phyloP scores from a whole-genome alignment of 2,329 filamentous ascomycete species.

The Beauveria pseudobassiana region DNA sequence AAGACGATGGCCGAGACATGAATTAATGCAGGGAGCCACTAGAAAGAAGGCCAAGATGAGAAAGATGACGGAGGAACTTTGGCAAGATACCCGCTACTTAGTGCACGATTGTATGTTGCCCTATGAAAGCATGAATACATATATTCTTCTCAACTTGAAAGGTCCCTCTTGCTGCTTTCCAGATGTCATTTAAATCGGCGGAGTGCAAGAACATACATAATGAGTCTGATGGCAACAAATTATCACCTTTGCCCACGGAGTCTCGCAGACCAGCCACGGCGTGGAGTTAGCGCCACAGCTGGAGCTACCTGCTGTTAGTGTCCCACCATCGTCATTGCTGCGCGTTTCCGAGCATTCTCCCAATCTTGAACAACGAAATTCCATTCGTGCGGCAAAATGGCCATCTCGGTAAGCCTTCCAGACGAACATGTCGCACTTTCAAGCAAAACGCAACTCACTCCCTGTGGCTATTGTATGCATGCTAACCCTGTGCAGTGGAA shows the following conservation, averaged over 20 bases:
- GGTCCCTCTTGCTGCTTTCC: background rate
- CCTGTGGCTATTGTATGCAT: no score
- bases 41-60: background rate
- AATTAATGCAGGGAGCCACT: background rate
- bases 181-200: background rate
- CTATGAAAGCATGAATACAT: background rate
- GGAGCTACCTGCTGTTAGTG: constrained; percentile 6
- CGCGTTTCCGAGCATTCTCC: background rate
- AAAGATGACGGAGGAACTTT: background rate
- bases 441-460: no score
- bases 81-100: constrained; percentile 6
- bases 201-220: no score
- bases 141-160: background rate
- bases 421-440: background rate
- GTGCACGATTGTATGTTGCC: background rate
- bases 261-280: background rate
- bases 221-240: no score
- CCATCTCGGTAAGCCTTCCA: constrained; percentile 17
- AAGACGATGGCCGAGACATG: background rate
- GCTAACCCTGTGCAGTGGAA: constrained; percentile 64
- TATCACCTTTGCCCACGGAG: background rate
- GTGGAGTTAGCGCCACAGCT: background rate
- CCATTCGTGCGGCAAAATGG: constrained; percentile 16
- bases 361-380: background rate
- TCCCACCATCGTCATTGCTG: constrained; percentile 11